phyloP scores from a whole-genome alignment of 2,329 filamentous ascomycete species.

The Microsporum audouinii region DNA sequence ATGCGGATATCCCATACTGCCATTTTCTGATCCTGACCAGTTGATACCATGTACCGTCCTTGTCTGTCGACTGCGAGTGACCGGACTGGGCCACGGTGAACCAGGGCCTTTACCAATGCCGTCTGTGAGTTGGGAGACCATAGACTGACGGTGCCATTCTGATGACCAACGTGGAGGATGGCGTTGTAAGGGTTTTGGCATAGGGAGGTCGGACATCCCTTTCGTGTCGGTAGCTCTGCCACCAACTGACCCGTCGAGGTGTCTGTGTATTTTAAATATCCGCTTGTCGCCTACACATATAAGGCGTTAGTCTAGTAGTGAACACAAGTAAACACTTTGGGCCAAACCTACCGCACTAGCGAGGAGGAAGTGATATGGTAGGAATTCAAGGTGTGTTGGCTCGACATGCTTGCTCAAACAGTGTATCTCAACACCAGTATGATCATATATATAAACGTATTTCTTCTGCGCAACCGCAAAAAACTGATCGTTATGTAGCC shows the following conservation, averaged over 20 bases:
- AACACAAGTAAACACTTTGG: neutral
- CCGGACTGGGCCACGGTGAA: constrained; percentile 79
- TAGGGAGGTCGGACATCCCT: constrained; percentile 72
- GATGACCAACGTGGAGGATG: constrained; percentile 81
- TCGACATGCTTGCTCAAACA: constrained; percentile 83
- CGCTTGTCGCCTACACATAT: constrained; percentile 53
- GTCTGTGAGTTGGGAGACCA: constrained; percentile 90
- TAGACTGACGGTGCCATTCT: constrained; percentile 85
- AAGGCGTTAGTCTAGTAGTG: neutral
- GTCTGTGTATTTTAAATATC: constrained; percentile 87
- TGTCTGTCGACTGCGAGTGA: constrained; percentile 76
- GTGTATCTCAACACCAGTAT: constrained; percentile 81
- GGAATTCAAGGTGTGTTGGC: constrained; percentile 84
- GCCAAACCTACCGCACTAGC: constrained; percentile 59
- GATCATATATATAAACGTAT: constrained; percentile 92
- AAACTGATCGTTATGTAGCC: constrained; percentile 85
- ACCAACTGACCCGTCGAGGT: constrained; percentile 86
- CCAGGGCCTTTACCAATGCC: constrained; percentile 79
- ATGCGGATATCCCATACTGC: constrained; percentile 92
- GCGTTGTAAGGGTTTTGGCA: constrained; percentile 87
- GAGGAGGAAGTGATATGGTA: constrained; percentile 91
- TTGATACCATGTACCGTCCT: constrained; percentile 90
- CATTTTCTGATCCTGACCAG: constrained; percentile 82
- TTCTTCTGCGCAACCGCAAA: constrained; percentile 96
- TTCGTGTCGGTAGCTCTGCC: constrained; percentile 69